Evolutionary conservation across 805 yeast genomes (phyloP).

Genomic region (Yarrowia osloensis): DNA sequence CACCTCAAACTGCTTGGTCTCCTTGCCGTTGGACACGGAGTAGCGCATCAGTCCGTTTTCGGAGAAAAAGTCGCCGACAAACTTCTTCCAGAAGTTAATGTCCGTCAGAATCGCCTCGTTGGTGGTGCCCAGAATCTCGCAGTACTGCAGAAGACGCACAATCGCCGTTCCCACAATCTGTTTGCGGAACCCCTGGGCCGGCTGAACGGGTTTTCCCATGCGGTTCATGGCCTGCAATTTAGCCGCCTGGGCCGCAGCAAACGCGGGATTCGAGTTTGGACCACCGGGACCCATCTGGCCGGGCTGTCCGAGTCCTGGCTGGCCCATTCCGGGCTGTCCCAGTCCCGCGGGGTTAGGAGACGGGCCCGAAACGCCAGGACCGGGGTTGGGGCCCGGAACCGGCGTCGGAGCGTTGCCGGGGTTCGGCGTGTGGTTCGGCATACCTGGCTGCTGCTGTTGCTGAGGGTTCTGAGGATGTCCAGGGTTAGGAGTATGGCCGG

Average conservation of each 20-base stretch:
- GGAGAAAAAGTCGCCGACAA: slow-evolving; percentile 54
- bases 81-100: slow-evolving; percentile 53
- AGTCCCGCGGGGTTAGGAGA: neutral
- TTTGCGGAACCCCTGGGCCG: slow-evolving; percentile 41
- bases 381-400: neutral
- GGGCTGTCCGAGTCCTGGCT: neutral
- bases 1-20: slow-evolving; percentile 62
- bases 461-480: neutral
- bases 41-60: slow-evolving; percentile 54
- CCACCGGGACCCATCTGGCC: neutral
- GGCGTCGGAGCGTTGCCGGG: slow-evolving; percentile 3
- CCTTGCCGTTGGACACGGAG: slow-evolving; percentile 48
- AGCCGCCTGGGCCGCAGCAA: slow-evolving; percentile 13
- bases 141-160: slow-evolving; percentile 52
- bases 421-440: slow-evolving; percentile 3
- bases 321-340: slow-evolving; percentile 3
- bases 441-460: neutral
- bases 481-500: neutral
- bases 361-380: neutral
- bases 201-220: slow-evolving; percentile 32
- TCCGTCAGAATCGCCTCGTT: slow-evolving; percentile 48
- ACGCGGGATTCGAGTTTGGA: slow-evolving; percentile 27
- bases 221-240: slow-evolving; percentile 29
- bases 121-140: slow-evolving; percentile 50
- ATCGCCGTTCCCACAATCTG: slow-evolving; percentile 51